phyloP scores from a whole-genome alignment of 2,329 filamentous ascomycete species.

The Penicillium sp. region DNA sequence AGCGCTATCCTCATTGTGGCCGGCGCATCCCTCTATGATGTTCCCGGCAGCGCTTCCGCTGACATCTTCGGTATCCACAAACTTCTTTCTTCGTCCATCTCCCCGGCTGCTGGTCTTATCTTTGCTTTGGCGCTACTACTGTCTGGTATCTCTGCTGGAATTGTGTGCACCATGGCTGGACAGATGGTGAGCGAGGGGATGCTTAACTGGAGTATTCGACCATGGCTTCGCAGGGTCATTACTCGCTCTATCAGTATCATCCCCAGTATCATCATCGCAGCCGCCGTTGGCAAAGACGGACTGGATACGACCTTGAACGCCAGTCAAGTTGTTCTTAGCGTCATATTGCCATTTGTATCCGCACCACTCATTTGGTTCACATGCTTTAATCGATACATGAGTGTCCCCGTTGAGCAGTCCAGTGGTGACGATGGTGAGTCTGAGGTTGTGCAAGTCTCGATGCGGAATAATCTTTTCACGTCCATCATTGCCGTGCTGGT shows the following conservation, averaged over 20 bases:
- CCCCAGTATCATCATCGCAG: slow-evolving; percentile 81
- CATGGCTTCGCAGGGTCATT: slow-evolving; percentile 76
- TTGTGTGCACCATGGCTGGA: slow-evolving; percentile 85
- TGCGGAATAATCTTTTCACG: slow-evolving; percentile 72
- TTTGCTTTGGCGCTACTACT: slow-evolving; percentile 80
- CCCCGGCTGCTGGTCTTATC: slow-evolving; percentile 75
- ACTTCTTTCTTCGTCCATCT: slow-evolving; percentile 68
- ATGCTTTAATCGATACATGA: slow-evolving; percentile 77
- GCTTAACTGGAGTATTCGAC: slow-evolving; percentile 69
- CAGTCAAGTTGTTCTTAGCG: slow-evolving; percentile 74
- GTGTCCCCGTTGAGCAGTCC: slow-evolving; percentile 55
- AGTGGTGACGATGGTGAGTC: slow-evolving; percentile 30
- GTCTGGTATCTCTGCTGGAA: slow-evolving; percentile 77
- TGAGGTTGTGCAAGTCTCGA: slow-evolving; percentile 50
- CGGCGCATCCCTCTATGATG: slow-evolving; percentile 71
- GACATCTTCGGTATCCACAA: slow-evolving; percentile 83
- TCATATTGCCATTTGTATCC: slow-evolving; percentile 79
- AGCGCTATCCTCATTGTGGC: slow-evolving; percentile 79
- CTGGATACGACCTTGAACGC: slow-evolving; percentile 72
- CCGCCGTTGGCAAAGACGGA: slow-evolving; percentile 69
- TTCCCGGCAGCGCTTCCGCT: slow-evolving; percentile 62
- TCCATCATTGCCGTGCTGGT: slow-evolving; percentile 60
- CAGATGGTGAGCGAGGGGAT: slow-evolving; percentile 89
- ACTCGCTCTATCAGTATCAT: slow-evolving; percentile 80
- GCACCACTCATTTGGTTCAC: slow-evolving; percentile 86